Percentiles rank a stretch among this genome's conserved stretches.
Conservation (phyloP, 2,329 filamentous ascomycete genomes). For the Clarireedia monteithiana region DNA sequence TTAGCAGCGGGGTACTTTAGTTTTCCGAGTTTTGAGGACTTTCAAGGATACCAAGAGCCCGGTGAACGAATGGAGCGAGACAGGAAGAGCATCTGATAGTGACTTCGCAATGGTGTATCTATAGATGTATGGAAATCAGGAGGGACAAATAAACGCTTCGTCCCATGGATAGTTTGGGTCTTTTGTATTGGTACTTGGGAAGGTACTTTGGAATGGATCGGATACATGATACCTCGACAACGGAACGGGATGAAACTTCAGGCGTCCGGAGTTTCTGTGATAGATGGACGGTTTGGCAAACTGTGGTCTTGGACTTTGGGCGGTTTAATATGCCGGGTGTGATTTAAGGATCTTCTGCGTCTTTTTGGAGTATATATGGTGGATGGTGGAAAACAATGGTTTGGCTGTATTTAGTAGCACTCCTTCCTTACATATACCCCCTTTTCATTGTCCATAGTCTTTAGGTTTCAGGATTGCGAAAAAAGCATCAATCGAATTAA, state of each 20-base stretch:
- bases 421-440: slow-evolving; percentile 5
- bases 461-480: neutral
- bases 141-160: neutral
- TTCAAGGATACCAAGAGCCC: slow-evolving; percentile 43
- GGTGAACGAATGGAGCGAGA: slow-evolving; percentile 19
- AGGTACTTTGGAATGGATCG: neutral
- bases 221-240: slow-evolving; percentile 4
- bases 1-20: slow-evolving; percentile 55
- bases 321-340: neutral
- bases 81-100: slow-evolving; percentile 2
- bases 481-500: neutral
- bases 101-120: neutral
- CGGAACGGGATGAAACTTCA: neutral
- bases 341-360: neutral
- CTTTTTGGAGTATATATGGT: slow-evolving; percentile 1
- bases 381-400: neutral
- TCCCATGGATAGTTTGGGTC: slow-evolving; percentile 2
- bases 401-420: slow-evolving; percentile 6
- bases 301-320: neutral
- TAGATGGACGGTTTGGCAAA: neutral
- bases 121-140: neutral
- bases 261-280: slow-evolving; percentile 1
- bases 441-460: neutral
- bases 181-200: slow-evolving; percentile 2
- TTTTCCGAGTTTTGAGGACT: slow-evolving; percentile 67